Conservation (phyloP, 768 basidiomycete species). For the Steccherinum ochraceum region DNA sequence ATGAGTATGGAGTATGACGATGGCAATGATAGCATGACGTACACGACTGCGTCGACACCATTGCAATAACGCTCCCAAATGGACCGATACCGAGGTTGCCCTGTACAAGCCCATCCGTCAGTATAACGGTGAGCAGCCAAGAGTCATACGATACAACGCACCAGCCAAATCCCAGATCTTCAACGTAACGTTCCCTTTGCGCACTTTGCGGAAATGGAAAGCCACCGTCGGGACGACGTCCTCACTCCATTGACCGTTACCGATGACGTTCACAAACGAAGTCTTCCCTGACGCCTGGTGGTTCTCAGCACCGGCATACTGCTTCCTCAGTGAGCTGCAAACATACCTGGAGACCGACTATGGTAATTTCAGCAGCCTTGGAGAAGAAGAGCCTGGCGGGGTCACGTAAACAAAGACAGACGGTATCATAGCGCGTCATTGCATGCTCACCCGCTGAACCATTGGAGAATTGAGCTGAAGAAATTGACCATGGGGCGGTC, state of each 20-base stretch:
- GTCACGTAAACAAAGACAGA: neutral
- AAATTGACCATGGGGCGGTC: constrained; percentile 18
- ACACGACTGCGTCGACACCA: constrained; percentile 92
- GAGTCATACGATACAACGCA: too few relatives aligned
- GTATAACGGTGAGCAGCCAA: neutral
- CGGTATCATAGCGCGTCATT: neutral
- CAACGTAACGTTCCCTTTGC: constrained; percentile 84
- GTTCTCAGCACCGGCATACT: too few relatives aligned
- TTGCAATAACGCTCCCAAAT: constrained; percentile 96
- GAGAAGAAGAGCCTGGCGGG: constrained; percentile 70
- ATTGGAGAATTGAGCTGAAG: constrained; percentile 49
- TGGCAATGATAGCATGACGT: constrained; percentile 22
- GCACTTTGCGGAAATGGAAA: constrained; percentile 84
- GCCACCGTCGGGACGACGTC: constrained; percentile 96
- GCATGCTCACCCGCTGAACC: constrained; percentile 43
- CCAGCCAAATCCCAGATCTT: constrained; percentile 97
- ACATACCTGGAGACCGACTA: constrained; percentile 82
- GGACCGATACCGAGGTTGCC: constrained; percentile 88
- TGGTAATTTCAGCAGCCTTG: constrained; percentile 80
- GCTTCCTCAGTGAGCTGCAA: neutral
- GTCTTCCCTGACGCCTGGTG: constrained; percentile 89
- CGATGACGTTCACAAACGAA: constrained; percentile 88
- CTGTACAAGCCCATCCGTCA: constrained; percentile 27
- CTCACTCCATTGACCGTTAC: constrained; percentile 80
- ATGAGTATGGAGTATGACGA: neutral